Conservation (phyloP, 2,329 filamentous ascomycete species). For the Incumbomyces lentus region DNA sequence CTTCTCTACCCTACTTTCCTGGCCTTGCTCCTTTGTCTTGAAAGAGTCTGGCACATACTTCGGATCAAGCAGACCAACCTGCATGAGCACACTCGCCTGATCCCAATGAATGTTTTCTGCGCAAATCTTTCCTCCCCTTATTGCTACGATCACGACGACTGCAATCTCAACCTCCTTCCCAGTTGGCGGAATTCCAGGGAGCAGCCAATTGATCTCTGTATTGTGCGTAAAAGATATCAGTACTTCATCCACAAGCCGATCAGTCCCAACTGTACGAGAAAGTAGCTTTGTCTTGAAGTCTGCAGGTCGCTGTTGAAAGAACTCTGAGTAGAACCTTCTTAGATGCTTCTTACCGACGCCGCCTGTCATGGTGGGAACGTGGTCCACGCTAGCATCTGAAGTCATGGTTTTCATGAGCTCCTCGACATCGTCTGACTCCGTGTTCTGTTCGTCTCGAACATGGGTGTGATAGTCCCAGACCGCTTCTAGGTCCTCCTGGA, state of each 20-base stretch:
- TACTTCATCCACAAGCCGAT: slow-evolving; percentile 53
- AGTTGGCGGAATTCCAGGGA: slow-evolving; percentile 48
- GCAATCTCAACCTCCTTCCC: slow-evolving; percentile 47
- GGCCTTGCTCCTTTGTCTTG: slow-evolving; percentile 23
- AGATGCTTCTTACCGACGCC: slow-evolving; percentile 33
- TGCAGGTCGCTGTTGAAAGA: slow-evolving; percentile 45
- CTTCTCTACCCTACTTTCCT: slow-evolving; percentile 26
- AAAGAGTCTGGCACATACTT: slow-evolving; percentile 42
- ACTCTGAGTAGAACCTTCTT: slow-evolving; percentile 45
- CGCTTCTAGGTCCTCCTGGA: slow-evolving; percentile 28
- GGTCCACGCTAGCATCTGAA: slow-evolving; percentile 24
- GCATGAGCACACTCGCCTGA: slow-evolving; percentile 50
- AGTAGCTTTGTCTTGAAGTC: slow-evolving; percentile 45
- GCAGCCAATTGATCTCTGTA: slow-evolving; percentile 47
- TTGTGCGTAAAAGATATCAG: slow-evolving; percentile 49
- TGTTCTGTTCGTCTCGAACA: slow-evolving; percentile 12
- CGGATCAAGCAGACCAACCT: slow-evolving; percentile 48
- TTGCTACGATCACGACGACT: slow-evolving; percentile 46
- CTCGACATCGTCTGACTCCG: slow-evolving; percentile 17
- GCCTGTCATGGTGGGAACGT: slow-evolving; percentile 31
- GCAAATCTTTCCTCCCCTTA: slow-evolving; percentile 44
- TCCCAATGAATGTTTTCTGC: slow-evolving; percentile 54
- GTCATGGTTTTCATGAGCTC: slow-evolving; percentile 24
- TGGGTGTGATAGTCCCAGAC: slow-evolving; percentile 31
- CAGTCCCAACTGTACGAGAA: slow-evolving; percentile 47